Evolutionary conservation across 2,329 filamentous ascomycete genomes (phyloP).

Genomic region (Nemania abortiva): DNA sequence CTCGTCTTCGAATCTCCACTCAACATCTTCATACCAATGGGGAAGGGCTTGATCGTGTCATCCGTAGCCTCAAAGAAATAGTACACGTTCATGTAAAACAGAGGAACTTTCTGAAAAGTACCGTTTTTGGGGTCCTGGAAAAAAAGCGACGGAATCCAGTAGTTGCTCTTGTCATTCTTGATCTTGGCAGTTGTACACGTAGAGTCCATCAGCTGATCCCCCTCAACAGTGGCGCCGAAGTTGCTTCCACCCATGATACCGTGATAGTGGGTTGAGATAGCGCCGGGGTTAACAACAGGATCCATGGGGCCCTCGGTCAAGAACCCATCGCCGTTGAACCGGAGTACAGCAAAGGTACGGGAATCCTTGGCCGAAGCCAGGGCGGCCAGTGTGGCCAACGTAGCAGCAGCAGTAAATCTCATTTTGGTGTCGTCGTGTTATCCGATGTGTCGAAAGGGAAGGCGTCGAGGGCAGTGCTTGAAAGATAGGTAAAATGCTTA

Average conservation of each 20-base stretch:
- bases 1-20: conserved; percentile 72
- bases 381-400: conserved; percentile 52
- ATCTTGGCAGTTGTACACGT: conserved; percentile 78
- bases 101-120: conserved; percentile 72
- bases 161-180: conserved; percentile 77
- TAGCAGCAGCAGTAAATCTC: conserved; percentile 43
- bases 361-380: conserved; percentile 57
- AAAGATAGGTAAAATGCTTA: conserved; percentile 9
- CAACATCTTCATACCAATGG: conserved; percentile 77
- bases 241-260: conserved; percentile 77
- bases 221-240: conserved; percentile 73
- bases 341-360: conserved; percentile 75
- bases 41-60: conserved; percentile 77
- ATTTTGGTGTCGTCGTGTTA: conserved; percentile 37
- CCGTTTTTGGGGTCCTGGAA: conserved; percentile 73
- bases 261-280: conserved; percentile 73
- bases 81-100: conserved; percentile 81
- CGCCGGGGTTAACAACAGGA: conserved; percentile 75
- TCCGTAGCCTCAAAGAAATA: conserved; percentile 77
- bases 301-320: conserved; percentile 72
- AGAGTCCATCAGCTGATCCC: conserved; percentile 68
- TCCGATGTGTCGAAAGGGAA: conserved; percentile 15
- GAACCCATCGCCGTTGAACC: conserved; percentile 74
- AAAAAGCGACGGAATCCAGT: conserved; percentile 81
- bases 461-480: conserved; percentile 29